Percentiles rank a stretch among this genome's conserved stretches.
Conservation (phyloP, 2,329 filamentous ascomycete species). For the Curvularia verruculosa region DNA sequence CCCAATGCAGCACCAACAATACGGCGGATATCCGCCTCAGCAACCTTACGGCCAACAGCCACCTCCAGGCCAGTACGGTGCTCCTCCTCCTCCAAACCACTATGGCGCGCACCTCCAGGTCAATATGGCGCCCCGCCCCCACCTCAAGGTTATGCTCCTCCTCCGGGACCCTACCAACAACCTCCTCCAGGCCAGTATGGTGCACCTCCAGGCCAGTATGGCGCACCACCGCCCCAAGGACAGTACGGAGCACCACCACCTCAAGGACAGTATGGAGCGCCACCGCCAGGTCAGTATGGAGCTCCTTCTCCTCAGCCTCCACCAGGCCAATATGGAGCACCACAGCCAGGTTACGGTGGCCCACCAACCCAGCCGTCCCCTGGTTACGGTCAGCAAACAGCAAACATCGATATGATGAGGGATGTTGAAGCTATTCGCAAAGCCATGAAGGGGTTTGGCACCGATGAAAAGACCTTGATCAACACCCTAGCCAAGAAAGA, state of each 20-base stretch:
- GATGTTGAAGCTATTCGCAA: constrained; percentile 75
- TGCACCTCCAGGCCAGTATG: constrained; percentile 44
- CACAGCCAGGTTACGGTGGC: constrained; percentile 40
- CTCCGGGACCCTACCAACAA: constrained; percentile 14
- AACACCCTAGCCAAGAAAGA: constrained; percentile 73
- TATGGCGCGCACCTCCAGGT: constrained; percentile 27
- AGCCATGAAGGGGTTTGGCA: constrained; percentile 94
- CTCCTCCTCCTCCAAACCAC: constrained; percentile 45
- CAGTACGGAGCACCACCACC: constrained; percentile 14
- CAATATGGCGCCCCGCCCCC: constrained; percentile 31
- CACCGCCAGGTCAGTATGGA: constrained; percentile 29
- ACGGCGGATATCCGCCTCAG: constrained; percentile 43
- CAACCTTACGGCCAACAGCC: constrained; percentile 37
- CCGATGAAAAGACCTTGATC: constrained; percentile 81
- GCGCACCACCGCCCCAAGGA: constrained; percentile 43
- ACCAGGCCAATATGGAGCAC: constrained; percentile 34
- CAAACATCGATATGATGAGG: constrained; percentile 65
- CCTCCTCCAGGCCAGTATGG: constrained; percentile 41
- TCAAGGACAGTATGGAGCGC: constrained; percentile 29
- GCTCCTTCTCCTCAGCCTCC: constrained; percentile 40
- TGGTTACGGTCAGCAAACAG: constrained; percentile 73
- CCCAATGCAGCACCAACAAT: constrained; percentile 41
- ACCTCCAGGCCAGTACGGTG: constrained; percentile 41
- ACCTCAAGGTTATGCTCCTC: constrained; percentile 28
- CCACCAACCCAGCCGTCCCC: constrained; percentile 59